Conservation (phyloP, 2,329 filamentous ascomycete genomes). For the Stachybotrys echinatus region DNA sequence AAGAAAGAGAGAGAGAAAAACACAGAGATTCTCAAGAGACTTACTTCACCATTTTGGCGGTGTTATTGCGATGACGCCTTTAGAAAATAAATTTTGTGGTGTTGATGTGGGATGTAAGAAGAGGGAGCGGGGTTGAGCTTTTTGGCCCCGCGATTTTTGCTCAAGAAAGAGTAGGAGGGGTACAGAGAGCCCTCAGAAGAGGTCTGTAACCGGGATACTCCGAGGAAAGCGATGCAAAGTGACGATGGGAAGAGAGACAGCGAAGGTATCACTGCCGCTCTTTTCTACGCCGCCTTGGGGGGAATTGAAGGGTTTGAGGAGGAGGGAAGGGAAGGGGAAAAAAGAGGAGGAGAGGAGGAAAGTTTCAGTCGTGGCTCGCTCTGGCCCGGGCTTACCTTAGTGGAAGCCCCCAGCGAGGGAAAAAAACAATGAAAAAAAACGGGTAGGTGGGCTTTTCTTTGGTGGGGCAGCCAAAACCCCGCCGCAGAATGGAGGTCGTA, state of each 20-base stretch:
- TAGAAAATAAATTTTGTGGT: constrained; percentile 27
- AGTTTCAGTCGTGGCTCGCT: constrained; percentile 11
- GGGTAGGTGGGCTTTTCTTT: background rate
- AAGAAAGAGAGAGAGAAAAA: no score
- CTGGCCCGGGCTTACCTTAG: background rate
- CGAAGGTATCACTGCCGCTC: constrained; percentile 32
- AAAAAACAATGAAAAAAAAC: background rate
- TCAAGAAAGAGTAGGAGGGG: constrained; percentile 4
- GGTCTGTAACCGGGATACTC: background rate
- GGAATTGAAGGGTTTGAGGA: constrained; percentile 12
- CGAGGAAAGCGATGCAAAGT: constrained; percentile 19
- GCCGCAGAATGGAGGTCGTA: constrained; percentile 1
- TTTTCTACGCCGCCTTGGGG: constrained; percentile 30
- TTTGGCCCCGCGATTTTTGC: constrained; percentile 33
- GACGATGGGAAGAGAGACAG: constrained; percentile 32
- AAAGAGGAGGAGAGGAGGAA: constrained; percentile 13
- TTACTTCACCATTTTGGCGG: constrained; percentile 99
- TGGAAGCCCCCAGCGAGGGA: background rate
- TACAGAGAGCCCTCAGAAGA: constrained; percentile 13
- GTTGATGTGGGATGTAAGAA: constrained; percentile 27
- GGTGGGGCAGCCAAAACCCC: background rate
- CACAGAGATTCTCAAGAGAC: no score
- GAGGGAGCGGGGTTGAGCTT: constrained; percentile 41
- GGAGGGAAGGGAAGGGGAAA: constrained; percentile 18
- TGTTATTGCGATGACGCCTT: constrained; percentile 48